Base-by-base conservation (phyloP, 352 stramenopile species). In the Saprolegnia diclina region DNA sequence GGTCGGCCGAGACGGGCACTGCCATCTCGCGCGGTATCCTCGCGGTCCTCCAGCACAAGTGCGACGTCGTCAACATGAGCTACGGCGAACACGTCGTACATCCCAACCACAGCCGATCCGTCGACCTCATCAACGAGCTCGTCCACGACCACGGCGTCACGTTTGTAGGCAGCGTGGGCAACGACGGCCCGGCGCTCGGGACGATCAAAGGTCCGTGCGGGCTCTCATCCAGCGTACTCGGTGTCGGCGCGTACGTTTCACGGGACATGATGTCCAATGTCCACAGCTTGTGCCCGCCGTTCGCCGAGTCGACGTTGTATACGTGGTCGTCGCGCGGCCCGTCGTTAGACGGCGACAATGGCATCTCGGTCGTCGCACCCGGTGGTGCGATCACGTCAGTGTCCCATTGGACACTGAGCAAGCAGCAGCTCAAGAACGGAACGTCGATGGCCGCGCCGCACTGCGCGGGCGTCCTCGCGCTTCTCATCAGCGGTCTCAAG, bases 381-480 rank as follows among this genome's bases (percentile, higher is more conserved):
- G 96, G 96, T 6, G 96, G 92, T 56, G 96, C 96, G 6, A 98
- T 99, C 72, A 85, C 95, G 6, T 80, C 83, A 0, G 91, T 99
- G 40, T 94, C 96, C 3, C 95, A 97, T 71, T 98, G 92, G 89
- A 97, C 89, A 52, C 80, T 99, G 16, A 96, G 97, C 80, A 96
- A 97, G 73, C 97, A 95, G 72, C 85, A 96, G 75, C 86, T 98
- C 38, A 99, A 98, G 90, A 98, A 98, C 74, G 96, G 96, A 35
- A 99, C 96, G 38, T 97, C 87, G 62, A 99, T 99, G 96, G 87
- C 85, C 18, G 96, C 87, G 32, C 96, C 96, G 0, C 97, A 99
- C 80, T 96, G 85, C 40, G 85, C 87, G n/a, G 96, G 96, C 45
- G 95, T 90, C 77, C 80, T 98, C 18, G 93, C 93, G 50, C 82